Conservation (phyloP, 129 eudicot genomes). For the Heracleum sosnowskyi region DNA sequence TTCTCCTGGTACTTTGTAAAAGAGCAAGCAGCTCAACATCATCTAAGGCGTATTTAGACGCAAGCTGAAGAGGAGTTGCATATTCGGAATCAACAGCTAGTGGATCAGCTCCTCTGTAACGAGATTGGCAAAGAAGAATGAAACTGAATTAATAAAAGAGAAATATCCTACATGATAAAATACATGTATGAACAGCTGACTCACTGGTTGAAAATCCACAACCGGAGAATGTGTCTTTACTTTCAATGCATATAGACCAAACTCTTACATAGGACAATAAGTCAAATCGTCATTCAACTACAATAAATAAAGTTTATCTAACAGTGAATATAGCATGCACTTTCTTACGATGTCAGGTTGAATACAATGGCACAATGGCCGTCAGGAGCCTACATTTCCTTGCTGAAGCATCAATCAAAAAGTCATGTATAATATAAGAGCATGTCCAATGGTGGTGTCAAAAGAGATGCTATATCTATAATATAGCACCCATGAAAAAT, state of each 20-base stretch:
- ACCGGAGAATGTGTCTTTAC: not conserved
- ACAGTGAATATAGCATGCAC: not conserved
- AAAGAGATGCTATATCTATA: too few relatives aligned
- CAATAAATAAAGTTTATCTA: not conserved
- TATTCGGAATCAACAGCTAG: conserved; percentile 47
- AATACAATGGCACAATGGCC: not conserved
- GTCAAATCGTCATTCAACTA: not conserved
- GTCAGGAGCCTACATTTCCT: not conserved
- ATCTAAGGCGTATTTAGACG: conserved; percentile 37
- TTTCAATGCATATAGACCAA: not conserved
- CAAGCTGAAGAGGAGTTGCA: conserved; percentile 56
- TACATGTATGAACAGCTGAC: not conserved
- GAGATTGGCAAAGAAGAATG: not conserved
- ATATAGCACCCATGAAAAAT: too few relatives aligned
- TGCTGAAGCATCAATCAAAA: not conserved
- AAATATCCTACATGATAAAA: not conserved
- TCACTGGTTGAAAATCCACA: not conserved
- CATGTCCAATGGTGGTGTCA: too few relatives aligned
- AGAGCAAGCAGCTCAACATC: conserved; percentile 65
- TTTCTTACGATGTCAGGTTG: not conserved
- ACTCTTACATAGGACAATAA: not conserved
- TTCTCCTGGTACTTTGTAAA: conserved; percentile 39
- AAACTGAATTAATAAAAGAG: not conserved
- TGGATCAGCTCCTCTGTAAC: conserved; percentile 65
- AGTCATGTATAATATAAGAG: not conserved